Base-by-base conservation (phyloP, 805 yeast species). In the Blastobotrys peoriensis region DNA sequence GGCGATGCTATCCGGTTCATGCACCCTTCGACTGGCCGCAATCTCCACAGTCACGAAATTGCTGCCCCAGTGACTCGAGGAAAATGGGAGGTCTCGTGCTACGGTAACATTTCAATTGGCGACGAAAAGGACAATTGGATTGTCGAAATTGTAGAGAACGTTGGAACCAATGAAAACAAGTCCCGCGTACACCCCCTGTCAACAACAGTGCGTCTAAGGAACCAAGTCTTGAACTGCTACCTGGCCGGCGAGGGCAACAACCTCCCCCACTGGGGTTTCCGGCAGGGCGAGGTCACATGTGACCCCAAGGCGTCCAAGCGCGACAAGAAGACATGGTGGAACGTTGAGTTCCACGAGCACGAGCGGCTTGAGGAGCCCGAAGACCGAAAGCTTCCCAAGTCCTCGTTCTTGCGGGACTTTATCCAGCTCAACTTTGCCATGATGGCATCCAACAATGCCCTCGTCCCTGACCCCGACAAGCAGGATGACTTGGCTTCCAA, bases 211-310 rank as follows among this genome's bases (percentile, higher is more conserved):
- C 76, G 96, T 65, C 69, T 93, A 54, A 78, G 71, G 57, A 82
- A 81, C 63, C 71, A 71, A 52, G 76, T 63, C 6, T 63, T 87
- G 57, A 83, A 84, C 35, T 94, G 97, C 63, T 89, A 88, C 63
- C 69, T 93, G 59, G 85, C 89, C 53, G 85, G 91, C 10, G 74
- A 93, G 8, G 97, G 96, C 37, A 67, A 70, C 53, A 62, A 77
- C 19, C 80, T 89, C 60, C 99, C 99, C 16, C 80, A 79, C 15
- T 93, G 99, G 99, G 99, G 98, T 17, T 93, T 91, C 76, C 78
- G 87, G 62, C 99, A 93, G 71, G 95, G 96, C 51, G 99, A 93
- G 69, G 91, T 93, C 52, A 82, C 81, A 1, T 93, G 99, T 68
- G 58, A 63, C 44, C 62, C 63, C 21, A 51, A 54, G 40, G 68